phyloP scores from a whole-genome alignment of 2,329 filamentous ascomycete genomes.

The Paecilomyces sp. region DNA sequence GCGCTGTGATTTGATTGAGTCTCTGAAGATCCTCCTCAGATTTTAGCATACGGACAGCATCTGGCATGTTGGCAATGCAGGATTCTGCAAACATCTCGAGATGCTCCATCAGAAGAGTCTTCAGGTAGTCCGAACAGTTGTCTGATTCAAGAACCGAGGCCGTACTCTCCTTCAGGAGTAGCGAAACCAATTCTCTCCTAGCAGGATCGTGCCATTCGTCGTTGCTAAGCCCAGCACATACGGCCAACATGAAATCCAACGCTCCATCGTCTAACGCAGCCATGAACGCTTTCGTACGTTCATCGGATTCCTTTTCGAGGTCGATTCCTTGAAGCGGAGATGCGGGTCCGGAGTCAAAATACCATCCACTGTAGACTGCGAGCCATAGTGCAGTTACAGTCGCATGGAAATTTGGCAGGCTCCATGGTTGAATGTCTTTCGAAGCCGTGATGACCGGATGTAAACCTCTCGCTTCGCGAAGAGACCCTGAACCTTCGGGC shows the following conservation, averaged over 20 bases:
- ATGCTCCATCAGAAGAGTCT: slow-evolving; percentile 66
- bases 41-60: slow-evolving; percentile 78
- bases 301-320: slow-evolving; percentile 58
- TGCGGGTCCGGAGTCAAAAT: slow-evolving; percentile 63
- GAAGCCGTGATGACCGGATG: slow-evolving; percentile 61
- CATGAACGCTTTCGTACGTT: slow-evolving; percentile 65
- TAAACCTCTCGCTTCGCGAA: slow-evolving; percentile 63
- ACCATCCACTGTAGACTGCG: slow-evolving; percentile 86
- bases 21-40: slow-evolving; percentile 81
- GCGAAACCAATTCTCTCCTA: slow-evolving; percentile 71
- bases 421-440: slow-evolving; percentile 63
- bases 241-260: slow-evolving; percentile 82
- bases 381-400: slow-evolving; percentile 81
- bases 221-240: slow-evolving; percentile 73
- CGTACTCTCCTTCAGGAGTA: slow-evolving; percentile 74
- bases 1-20: slow-evolving; percentile 38
- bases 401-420: slow-evolving; percentile 67
- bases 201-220: slow-evolving; percentile 84
- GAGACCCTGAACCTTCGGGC: slow-evolving; percentile 60
- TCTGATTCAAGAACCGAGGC: slow-evolving; percentile 60
- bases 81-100: slow-evolving; percentile 83
- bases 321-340: slow-evolving; percentile 56
- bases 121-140: slow-evolving; percentile 65
- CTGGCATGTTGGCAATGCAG: slow-evolving; percentile 91
- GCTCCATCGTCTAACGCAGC: slow-evolving; percentile 79